Conservation (phyloP, 805 yeast genomes). For the Candida ascalaphidarum region DNA sequence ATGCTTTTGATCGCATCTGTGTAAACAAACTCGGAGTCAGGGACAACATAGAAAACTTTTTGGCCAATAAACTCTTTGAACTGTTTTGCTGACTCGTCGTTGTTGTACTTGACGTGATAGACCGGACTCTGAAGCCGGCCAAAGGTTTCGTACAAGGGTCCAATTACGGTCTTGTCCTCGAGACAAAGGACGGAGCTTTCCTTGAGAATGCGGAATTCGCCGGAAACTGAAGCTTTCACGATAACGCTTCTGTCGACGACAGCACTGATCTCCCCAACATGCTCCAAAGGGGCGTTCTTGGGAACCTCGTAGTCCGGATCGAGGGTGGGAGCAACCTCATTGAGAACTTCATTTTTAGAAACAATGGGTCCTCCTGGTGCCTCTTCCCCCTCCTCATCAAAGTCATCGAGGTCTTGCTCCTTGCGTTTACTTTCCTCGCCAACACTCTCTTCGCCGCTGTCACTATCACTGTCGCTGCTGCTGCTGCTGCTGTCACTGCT, state of each 20-base stretch:
- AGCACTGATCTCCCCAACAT: slow-evolving; percentile 60
- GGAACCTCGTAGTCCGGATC: slow-evolving; percentile 60
- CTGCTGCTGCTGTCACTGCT: too few relatives aligned
- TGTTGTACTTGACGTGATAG: slow-evolving; percentile 63
- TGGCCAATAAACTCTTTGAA: slow-evolving; percentile 42
- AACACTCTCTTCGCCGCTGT: neutral
- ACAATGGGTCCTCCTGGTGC: slow-evolving; percentile 52
- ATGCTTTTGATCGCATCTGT: slow-evolving; percentile 62
- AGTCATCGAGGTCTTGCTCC: slow-evolving; percentile 4
- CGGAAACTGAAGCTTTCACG: slow-evolving; percentile 65
- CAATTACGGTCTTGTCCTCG: slow-evolving; percentile 60
- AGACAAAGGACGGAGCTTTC: slow-evolving; percentile 78
- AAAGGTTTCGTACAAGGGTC: slow-evolving; percentile 79
- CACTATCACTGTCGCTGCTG: neutral
- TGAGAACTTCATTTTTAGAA: slow-evolving; percentile 69
- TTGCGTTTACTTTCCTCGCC: neutral
- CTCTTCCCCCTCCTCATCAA: slow-evolving; percentile 37
- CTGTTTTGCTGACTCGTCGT: slow-evolving; percentile 39
- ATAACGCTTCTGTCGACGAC: slow-evolving; percentile 68
- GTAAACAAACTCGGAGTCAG: slow-evolving; percentile 68
- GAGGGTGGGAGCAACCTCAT: slow-evolving; percentile 58
- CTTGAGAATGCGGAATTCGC: slow-evolving; percentile 74
- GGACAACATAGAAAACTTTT: slow-evolving; percentile 68
- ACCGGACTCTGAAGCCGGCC: slow-evolving; percentile 80
- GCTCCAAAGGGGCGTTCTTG: slow-evolving; percentile 56